Conservation (phyloP, 78 protist genomes). For the Monocercomonoides exilis region DNA sequence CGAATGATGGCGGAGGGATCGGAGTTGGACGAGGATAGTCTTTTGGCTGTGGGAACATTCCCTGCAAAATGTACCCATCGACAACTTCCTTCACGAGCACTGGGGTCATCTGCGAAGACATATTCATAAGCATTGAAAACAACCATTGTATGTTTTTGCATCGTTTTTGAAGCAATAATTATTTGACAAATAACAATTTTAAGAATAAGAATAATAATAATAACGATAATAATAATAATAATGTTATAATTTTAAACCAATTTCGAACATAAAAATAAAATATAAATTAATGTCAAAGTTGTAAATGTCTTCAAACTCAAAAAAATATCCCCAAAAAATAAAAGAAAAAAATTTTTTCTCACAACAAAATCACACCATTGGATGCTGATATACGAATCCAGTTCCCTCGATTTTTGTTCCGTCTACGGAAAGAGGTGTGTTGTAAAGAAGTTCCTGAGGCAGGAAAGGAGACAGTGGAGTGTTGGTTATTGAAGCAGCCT, state of each 20-base stretch:
- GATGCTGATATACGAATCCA: conserved; percentile 68
- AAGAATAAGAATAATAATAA: too few relatives aligned
- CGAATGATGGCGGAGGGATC: background rate
- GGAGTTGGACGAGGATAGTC: background rate
- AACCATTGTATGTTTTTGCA: too few relatives aligned
- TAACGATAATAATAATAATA: too few relatives aligned
- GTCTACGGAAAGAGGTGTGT: conserved; percentile 62
- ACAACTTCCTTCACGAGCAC: background rate
- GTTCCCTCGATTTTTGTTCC: conserved; percentile 64
- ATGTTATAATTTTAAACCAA: too few relatives aligned
- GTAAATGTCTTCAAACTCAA: too few relatives aligned
- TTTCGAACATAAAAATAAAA: too few relatives aligned
- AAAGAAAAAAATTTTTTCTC: too few relatives aligned
- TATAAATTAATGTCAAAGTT: too few relatives aligned
- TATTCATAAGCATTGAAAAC: background rate
- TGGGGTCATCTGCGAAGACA: background rate
- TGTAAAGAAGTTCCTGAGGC: conserved; percentile 73
- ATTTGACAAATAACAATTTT: too few relatives aligned
- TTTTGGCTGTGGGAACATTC: conserved; percentile 16
- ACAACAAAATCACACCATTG: conserved; percentile 25
- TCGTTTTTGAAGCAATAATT: too few relatives aligned
- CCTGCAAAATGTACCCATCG: background rate
- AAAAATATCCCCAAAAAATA: too few relatives aligned
- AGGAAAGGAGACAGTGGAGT: conserved; percentile 84
- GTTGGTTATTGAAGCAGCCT: conserved; percentile 33